Percentiles rank a stretch among this genome's conserved stretches.
phyloP scores from a whole-genome alignment of 2,329 filamentous ascomycete species.

The Cordyceps farinosa region DNA sequence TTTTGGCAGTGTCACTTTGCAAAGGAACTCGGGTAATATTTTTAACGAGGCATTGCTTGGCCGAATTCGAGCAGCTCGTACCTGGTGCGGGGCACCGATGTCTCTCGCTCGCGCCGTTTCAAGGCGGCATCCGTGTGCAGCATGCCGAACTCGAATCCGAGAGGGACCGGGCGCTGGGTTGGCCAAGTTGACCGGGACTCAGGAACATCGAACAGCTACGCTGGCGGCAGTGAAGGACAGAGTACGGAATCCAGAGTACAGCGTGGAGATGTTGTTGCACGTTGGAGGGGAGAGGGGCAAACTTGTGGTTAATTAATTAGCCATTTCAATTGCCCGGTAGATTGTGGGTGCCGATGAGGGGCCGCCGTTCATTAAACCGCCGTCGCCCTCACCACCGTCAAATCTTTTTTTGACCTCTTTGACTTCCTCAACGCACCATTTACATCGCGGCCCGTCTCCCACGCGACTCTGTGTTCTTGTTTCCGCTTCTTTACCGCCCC shows the following conservation, averaged over 20 bases:
- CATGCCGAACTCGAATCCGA: conserved; percentile 6
- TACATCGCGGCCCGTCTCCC: neutral
- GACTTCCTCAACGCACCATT: neutral
- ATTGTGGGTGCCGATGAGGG: conserved; percentile 1
- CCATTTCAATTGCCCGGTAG: neutral
- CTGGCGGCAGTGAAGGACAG: neutral
- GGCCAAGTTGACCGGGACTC: too few species aligned
- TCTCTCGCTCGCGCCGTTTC: neutral
- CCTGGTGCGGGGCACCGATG: neutral
- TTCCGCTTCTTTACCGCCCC: neutral
- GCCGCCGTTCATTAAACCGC: conserved; percentile 2
- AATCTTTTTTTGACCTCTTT: neutral
- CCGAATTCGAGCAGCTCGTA: neutral
- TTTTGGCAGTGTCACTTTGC: too few species aligned
- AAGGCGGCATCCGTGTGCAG: too few species aligned
- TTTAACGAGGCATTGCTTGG: neutral
- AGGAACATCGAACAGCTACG: too few species aligned
- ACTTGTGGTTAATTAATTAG: neutral
- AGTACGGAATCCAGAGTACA: neutral
- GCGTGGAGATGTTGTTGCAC: neutral
- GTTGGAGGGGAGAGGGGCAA: neutral
- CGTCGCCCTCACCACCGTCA: neutral
- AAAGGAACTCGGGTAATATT: neutral
- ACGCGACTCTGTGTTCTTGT: neutral
- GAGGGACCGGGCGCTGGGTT: neutral